Conservation (phyloP, 495 filamentous ascomycete genomes). For the Tetracladium setigerum region DNA sequence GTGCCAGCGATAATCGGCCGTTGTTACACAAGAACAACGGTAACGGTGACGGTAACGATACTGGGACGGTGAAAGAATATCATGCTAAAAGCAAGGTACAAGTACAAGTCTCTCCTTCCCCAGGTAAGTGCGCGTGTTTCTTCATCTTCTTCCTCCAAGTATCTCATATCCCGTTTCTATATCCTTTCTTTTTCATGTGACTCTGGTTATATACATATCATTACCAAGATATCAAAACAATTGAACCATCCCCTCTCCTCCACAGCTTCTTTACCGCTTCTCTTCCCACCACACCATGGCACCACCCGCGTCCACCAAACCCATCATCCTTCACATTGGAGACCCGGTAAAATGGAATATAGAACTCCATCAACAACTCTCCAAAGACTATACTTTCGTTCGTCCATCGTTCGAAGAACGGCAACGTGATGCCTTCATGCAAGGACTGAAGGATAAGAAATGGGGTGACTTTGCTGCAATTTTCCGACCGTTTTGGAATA, state of each 20-base stretch:
- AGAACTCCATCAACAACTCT: conserved; percentile 47
- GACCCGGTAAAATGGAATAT: conserved; percentile 63
- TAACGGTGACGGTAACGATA: too few species aligned
- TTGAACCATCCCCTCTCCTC: not conserved
- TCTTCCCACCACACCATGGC: not conserved
- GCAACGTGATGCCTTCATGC: conserved; percentile 49
- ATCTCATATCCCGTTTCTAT: not conserved
- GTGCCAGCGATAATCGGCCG: too few species aligned
- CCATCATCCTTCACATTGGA: conserved; percentile 57
- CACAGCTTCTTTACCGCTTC: not conserved
- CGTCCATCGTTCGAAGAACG: conserved; percentile 43
- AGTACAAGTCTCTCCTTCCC: too few species aligned
- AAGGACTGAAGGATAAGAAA: conserved; percentile 50
- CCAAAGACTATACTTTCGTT: conserved; percentile 49
- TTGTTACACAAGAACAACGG: too few species aligned
- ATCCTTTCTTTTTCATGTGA: not conserved
- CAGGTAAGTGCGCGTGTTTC: too few species aligned
- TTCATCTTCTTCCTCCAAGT: not conserved
- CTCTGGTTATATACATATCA: too few species aligned
- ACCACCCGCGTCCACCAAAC: conserved; percentile 8
- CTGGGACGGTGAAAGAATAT: too few species aligned
- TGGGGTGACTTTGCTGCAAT: conserved; percentile 71
- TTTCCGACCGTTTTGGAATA: conserved; percentile 74
- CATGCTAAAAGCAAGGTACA: too few species aligned
- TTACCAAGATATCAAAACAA: not conserved